phyloP scores from a whole-genome alignment of 257 asterid genomes.

The Jasminum sambac region DNA sequence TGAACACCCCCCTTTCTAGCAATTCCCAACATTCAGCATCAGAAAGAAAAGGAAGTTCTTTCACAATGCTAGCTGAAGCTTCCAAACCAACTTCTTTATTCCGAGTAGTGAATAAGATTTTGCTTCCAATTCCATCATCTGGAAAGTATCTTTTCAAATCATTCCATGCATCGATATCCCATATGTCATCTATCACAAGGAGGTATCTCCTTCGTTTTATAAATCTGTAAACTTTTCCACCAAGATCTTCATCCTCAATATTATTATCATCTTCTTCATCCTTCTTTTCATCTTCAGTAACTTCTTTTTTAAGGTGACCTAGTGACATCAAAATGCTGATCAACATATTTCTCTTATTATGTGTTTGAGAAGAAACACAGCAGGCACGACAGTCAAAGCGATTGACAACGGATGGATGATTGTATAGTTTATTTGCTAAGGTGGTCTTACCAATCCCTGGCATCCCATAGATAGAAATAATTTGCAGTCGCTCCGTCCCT shows the following conservation, averaged over 20 bases:
- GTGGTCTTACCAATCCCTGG: constrained; percentile 28
- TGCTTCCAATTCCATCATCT: too few relatives aligned
- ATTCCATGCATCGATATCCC: constrained; percentile 16
- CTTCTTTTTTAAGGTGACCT: not conserved
- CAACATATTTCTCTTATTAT: not conserved
- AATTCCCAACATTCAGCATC: constrained; percentile 2
- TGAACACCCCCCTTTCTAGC: constrained; percentile 5
- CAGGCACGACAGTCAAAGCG: not conserved
- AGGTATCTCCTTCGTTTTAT: constrained; percentile 11
- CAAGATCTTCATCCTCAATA: constrained; percentile 10
- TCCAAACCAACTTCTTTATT: not conserved
- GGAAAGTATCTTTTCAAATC: constrained; percentile 4
- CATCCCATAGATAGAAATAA: constrained; percentile 29
- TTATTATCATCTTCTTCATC: too few relatives aligned
- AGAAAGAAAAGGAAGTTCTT: too few relatives aligned
- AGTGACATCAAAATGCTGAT: constrained; percentile 2
- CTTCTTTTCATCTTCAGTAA: not conserved
- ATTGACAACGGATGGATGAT: not conserved
- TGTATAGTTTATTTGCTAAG: constrained; percentile 4
- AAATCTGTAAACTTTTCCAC: not conserved
- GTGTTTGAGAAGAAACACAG: constrained; percentile 22
- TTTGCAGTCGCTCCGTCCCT: not conserved
- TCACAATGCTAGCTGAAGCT: not conserved
- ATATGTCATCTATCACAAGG: constrained; percentile 26
- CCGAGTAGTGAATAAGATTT: constrained; percentile 26